These are phyloP conservation scores for Herpetomonas samuelpessoai DNA, from an alignment of 208 protist species.

Conservation along the genomic window DNA sequence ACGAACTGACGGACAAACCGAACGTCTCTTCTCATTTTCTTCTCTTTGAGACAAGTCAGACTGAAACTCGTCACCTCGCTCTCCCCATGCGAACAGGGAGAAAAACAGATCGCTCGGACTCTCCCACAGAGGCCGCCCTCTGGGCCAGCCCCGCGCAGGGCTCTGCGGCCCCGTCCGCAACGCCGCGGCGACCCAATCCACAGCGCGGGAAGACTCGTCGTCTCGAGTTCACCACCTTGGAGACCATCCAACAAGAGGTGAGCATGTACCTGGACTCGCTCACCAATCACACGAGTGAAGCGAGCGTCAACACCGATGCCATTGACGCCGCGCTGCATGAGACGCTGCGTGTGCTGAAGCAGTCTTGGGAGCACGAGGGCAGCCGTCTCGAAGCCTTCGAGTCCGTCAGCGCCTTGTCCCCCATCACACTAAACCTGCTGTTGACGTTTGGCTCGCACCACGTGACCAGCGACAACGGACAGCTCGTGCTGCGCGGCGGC, in stretches of 20 bases:
- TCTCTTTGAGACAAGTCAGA: no score
- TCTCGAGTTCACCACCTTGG: constrained; percentile 23
- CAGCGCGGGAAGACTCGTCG: constrained; percentile 22
- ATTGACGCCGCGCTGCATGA: constrained; percentile 43
- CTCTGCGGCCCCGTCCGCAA: no score
- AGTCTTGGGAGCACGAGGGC: constrained; percentile 54
- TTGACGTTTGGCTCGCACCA: constrained; percentile 60
- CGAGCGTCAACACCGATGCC: background rate
- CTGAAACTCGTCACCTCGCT: no score
- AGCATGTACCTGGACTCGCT: constrained; percentile 39
- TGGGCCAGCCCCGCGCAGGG: no score
- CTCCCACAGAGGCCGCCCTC: no score
- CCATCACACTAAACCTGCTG: constrained; percentile 46
- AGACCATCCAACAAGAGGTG: constrained; percentile 27
- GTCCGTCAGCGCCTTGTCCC: constrained; percentile 36
- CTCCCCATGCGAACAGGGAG: no score
- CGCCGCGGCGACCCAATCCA: no score
- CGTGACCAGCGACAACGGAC: constrained; percentile 28
- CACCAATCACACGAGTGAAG: constrained; percentile 4
- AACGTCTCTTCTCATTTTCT: no score
- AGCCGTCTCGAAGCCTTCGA: constrained; percentile 63
- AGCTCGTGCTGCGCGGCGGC: constrained; percentile 44
- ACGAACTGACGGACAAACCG: no score
- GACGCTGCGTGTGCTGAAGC: constrained; percentile 38
- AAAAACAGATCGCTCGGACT: no score